Percentiles rank a stretch among this genome's conserved stretches.
Evolutionary conservation across 495 filamentous ascomycete species (phyloP).

Genomic region (Neurospora sp.): DNA sequence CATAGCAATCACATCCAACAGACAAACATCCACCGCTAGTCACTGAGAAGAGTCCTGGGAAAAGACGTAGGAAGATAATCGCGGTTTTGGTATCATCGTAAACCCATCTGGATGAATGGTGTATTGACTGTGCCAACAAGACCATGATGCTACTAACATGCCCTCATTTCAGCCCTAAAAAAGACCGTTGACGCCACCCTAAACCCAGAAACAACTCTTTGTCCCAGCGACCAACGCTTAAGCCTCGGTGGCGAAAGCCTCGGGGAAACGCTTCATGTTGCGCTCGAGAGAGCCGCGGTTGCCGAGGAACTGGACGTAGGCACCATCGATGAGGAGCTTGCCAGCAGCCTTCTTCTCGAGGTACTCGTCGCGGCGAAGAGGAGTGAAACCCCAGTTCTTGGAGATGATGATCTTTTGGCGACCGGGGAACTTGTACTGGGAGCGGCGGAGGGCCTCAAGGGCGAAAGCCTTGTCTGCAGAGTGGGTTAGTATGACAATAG

Average conservation of each 20-base stretch:
- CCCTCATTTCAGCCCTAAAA: slow-evolving; percentile 21
- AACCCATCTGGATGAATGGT: slow-evolving; percentile 17
- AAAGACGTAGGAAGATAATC: neutral
- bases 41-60: neutral
- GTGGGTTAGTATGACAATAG: slow-evolving; percentile 16
- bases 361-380: slow-evolving; percentile 94
- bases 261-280: slow-evolving; percentile 89
- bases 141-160: slow-evolving; percentile 22
- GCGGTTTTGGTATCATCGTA: neutral
- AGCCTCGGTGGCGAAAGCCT: slow-evolving; percentile 58
- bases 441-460: slow-evolving; percentile 96
- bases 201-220: slow-evolving; percentile 29
- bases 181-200: slow-evolving; percentile 25
- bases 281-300: slow-evolving; percentile 75
- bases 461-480: slow-evolving; percentile 68
- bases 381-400: slow-evolving; percentile 99
- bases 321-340: slow-evolving; percentile 87
- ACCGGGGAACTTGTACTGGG: slow-evolving; percentile 99
- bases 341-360: slow-evolving; percentile 82
- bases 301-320: slow-evolving; percentile 95
- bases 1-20: neutral
- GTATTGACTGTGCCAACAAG: slow-evolving; percentile 23
- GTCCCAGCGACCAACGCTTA: slow-evolving; percentile 18
- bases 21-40: neutral
- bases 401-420: slow-evolving; percentile 99